phyloP scores from a whole-genome alignment of 169 alveolate species.

The Babesia sp. region DNA sequence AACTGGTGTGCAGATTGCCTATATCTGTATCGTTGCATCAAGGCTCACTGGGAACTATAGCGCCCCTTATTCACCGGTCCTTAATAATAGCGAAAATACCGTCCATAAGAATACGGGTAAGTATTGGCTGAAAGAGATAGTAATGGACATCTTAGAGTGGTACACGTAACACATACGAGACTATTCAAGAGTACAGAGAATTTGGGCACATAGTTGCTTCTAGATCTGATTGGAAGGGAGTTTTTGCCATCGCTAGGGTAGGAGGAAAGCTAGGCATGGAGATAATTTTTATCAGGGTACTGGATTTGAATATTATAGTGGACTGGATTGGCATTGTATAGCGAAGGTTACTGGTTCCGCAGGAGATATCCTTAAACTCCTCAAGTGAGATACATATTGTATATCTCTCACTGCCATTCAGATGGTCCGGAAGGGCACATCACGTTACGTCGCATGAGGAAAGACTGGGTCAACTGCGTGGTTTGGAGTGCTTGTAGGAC shows the following conservation, averaged over 20 bases:
- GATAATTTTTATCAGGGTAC: conserved; percentile 17
- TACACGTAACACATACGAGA: not conserved
- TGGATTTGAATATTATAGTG: conserved; percentile 47
- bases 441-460: conserved; percentile 36
- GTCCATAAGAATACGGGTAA: not conserved
- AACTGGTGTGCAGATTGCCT: conserved; percentile 21
- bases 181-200: conserved; percentile 26
- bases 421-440: conserved; percentile 58
- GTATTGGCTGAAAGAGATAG: not conserved
- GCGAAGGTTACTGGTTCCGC: conserved; percentile 44
- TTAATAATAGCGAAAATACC: conserved; percentile 55
- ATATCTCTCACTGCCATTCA: not conserved
- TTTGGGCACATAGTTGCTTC: conserved; percentile 58
- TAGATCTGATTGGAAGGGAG: conserved; percentile 67
- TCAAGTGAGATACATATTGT: conserved; percentile 8
- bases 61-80: conserved; percentile 39
- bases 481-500: conserved; percentile 12
- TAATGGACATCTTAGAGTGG: not conserved
- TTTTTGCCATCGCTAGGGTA: conserved; percentile 55
- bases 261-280: not conserved
- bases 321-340: conserved; percentile 60
- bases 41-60: conserved; percentile 10
- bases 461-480: conserved; percentile 35
- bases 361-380: conserved; percentile 35
- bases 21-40: conserved; percentile 35